Evolutionary conservation across 805 yeast species (phyloP), one percentile per base, ranked within the genome.

Genomic region (Wickerhamomyces bovis): DNA sequence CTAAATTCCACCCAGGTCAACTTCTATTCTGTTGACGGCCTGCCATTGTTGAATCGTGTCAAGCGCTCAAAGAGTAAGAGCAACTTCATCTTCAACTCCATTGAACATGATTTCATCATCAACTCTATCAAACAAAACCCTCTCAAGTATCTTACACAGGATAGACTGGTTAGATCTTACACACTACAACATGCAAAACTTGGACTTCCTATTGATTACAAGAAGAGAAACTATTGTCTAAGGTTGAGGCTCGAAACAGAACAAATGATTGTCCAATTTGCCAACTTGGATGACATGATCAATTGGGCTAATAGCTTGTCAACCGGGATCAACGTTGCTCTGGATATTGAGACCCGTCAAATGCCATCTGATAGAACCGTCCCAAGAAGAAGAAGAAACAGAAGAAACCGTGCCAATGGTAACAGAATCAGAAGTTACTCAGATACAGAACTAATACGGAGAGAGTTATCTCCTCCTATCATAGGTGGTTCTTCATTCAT

Each of bases 171-270:
- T n/a, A 73, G 82, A 52, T 77, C 89, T 0, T 90, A 80, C 63
- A 81, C 96, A 2, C 71, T 92, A 35, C 98, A 94, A 64, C 82
- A 83, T 65, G 90, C 94, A 12, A 81, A 75, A 56, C 67, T 87
- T 40, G 99, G 99, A 0, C 69, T 89, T 13, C 97, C 98, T 0
- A 72, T 79, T 2, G 99, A 92, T 65, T 89, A 89, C 64, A 76
- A 75, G 47, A 88, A 89, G 62, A 77, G 76, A 52, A 72, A 77
- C 16, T 76, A 80, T 58, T 87, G 83, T 5, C 64, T 89, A 36
- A 69, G 99, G 43, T 55, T 92, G 16, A 76, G 99, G 19, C 76
- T 84, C 33, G 98, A 92, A 65, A 77, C 83, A 36, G 89, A 87
- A 63, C 98, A 92, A 63, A 75, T 88, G 51, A 62, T 92, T 38